Conservation (phyloP, 139 green algal genomes). For the Astrephomene gubernaculifera region DNA sequence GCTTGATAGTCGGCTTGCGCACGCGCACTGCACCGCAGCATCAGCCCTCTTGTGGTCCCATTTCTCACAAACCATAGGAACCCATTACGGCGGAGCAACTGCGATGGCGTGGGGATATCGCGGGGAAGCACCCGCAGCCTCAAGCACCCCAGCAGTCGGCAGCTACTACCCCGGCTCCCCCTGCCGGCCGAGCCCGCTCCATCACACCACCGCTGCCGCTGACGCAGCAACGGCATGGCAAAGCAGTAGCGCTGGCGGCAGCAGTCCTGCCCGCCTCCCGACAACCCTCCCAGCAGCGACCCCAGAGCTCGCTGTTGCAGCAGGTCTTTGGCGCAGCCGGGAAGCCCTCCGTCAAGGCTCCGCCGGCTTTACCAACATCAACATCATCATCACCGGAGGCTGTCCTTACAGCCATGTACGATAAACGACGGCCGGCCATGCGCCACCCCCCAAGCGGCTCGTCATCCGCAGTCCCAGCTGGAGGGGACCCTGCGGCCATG, state of each 20-base stretch:
- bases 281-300: neutral
- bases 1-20: neutral
- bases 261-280: neutral
- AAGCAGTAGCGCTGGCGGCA: neutral
- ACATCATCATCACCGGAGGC: too few species aligned
- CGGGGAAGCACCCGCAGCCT: neutral
- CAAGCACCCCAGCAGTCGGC: neutral
- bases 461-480: too few species aligned
- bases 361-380: too few species aligned
- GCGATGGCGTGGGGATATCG: neutral
- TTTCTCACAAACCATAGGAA: neutral
- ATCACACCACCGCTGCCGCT: neutral
- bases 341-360: too few species aligned
- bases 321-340: neutral
- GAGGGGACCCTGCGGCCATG: neutral
- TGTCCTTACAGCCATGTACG: neutral
- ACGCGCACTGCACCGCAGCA: neutral
- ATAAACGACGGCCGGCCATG: too few species aligned
- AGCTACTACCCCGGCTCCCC: too few species aligned
- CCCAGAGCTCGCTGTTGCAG: constrained; percentile 21
- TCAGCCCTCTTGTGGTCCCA: neutral
- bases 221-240: neutral
- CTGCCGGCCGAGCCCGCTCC: too few species aligned
- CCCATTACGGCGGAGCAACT: constrained; percentile 26
- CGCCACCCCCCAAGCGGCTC: too few species aligned